A percentile compares a stretch with the other conserved stretches of the same genome.
phyloP scores from a whole-genome alignment of 257 asterid species.

The Ligustrum vulgare region DNA sequence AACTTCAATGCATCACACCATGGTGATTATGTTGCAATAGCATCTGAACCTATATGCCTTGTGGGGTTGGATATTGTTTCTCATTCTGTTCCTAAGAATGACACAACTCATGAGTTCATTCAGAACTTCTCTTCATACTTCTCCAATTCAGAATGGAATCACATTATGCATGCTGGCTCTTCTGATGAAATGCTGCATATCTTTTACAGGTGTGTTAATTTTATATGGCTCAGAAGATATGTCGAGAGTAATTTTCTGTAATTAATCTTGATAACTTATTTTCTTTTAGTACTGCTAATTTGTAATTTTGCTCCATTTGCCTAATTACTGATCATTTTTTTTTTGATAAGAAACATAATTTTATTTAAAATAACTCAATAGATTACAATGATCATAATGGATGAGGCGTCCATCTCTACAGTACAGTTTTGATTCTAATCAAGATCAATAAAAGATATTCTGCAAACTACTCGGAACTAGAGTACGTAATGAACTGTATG shows the following conservation, averaged over 20 bases:
- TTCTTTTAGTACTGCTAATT: neutral
- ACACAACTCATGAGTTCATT: conserved; percentile 56
- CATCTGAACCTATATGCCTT: conserved; percentile 89
- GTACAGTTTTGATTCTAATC: too few relatives aligned
- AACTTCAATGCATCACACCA: conserved; percentile 89
- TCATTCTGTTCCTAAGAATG: conserved; percentile 59
- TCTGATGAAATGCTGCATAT: conserved; percentile 51
- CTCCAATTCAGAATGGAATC: conserved; percentile 71
- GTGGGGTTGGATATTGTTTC: conserved; percentile 85
- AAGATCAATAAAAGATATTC: too few relatives aligned
- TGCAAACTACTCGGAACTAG: too few relatives aligned
- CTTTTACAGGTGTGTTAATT: conserved; percentile 60
- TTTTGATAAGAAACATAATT: too few relatives aligned
- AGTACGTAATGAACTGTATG: too few relatives aligned
- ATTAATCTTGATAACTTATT: neutral
- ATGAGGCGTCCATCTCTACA: too few relatives aligned
- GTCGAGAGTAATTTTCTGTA: neutral
- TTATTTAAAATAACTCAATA: too few relatives aligned
- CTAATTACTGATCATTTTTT: neutral
- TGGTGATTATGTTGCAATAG: conserved; percentile 88
- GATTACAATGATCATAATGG: too few relatives aligned
- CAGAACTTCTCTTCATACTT: conserved; percentile 64
- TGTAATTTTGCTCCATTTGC: conserved; percentile 2
- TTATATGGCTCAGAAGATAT: neutral
- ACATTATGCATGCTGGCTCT: conserved; percentile 48